phyloP scores from a whole-genome alignment of 305 asterid species.

The Nicotiana rustica region DNA sequence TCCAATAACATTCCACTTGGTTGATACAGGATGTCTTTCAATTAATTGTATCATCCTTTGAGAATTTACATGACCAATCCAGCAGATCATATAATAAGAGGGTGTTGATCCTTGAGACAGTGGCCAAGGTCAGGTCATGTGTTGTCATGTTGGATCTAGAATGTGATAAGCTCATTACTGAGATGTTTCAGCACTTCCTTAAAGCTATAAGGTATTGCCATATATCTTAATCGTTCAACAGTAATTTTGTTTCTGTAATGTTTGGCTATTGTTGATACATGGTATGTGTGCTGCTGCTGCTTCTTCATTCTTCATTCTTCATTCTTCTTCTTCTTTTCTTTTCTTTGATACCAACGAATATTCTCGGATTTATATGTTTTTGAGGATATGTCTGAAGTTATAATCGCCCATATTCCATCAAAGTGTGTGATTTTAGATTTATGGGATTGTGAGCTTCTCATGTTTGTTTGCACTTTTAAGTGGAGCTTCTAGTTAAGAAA shows the following conservation, averaged over 20 bases:
- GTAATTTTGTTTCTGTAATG: slow-evolving; percentile 30
- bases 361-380: slow-evolving; percentile 2
- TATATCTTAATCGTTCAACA: slow-evolving; percentile 12
- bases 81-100: slow-evolving; percentile 81
- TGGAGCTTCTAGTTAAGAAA: slow-evolving; percentile 7
- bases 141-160: slow-evolving; percentile 97
- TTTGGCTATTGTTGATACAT: not conserved
- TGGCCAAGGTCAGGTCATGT: slow-evolving; percentile 90
- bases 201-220: slow-evolving; percentile 69
- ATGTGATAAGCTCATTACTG: slow-evolving; percentile 81
- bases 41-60: slow-evolving; percentile 87
- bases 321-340: not conserved
- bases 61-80: slow-evolving; percentile 66
- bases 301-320: not conserved
- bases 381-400: slow-evolving; percentile 12
- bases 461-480: not conserved
- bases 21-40: slow-evolving; percentile 81
- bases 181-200: slow-evolving; percentile 89
- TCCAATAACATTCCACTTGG: slow-evolving; percentile 42
- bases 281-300: not conserved
- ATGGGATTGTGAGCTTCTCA: slow-evolving; percentile 21
- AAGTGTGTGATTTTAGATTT: not conserved
- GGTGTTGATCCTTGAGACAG: slow-evolving; percentile 81
- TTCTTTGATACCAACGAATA: not conserved
- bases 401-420: not conserved